Conservation (phyloP, 305 asterid species). For the Ajuga reptans region DNA sequence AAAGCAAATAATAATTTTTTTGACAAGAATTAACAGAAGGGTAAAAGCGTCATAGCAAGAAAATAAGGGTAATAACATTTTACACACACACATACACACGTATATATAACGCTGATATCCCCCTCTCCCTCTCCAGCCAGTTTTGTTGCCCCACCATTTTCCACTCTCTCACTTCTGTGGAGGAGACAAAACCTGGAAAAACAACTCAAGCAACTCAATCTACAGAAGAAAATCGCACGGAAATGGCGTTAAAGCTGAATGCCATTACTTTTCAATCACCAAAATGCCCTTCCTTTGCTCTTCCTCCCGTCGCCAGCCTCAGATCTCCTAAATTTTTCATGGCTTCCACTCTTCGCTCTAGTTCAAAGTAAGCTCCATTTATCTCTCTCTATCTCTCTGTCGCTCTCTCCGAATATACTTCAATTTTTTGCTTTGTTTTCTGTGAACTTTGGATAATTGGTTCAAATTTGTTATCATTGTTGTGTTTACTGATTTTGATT, state of each 20-base stretch:
- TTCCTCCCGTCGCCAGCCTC: slow-evolving; percentile 47
- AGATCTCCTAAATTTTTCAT: slow-evolving; percentile 64
- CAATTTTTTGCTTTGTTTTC: neutral
- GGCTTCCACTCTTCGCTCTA: slow-evolving; percentile 60
- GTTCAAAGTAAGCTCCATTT: slow-evolving; percentile 37
- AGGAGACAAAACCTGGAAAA: slow-evolving; percentile 32
- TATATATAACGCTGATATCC: neutral
- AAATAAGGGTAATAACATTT: neutral
- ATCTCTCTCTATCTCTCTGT: neutral
- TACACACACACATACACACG: neutral
- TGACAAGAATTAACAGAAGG: neutral
- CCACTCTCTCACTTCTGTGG: slow-evolving; percentile 37
- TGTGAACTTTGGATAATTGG: neutral
- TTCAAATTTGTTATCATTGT: neutral
- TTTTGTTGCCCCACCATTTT: slow-evolving; percentile 21
- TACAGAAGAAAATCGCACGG: neutral
- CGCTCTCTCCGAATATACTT: neutral
- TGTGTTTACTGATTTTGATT: neutral
- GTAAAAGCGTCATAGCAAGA: neutral
- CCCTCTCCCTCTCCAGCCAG: slow-evolving; percentile 16
- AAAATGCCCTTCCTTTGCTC: slow-evolving; percentile 44
- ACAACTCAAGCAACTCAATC: slow-evolving; percentile 2
- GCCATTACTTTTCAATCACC: slow-evolving; percentile 42
- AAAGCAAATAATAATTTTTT: neutral
- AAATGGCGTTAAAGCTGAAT: slow-evolving; percentile 60